Evolutionary conservation across 352 stramenopile genomes (phyloP), one percentile per base, ranked within the genome.

Genomic region (Phytophthora meadii): DNA sequence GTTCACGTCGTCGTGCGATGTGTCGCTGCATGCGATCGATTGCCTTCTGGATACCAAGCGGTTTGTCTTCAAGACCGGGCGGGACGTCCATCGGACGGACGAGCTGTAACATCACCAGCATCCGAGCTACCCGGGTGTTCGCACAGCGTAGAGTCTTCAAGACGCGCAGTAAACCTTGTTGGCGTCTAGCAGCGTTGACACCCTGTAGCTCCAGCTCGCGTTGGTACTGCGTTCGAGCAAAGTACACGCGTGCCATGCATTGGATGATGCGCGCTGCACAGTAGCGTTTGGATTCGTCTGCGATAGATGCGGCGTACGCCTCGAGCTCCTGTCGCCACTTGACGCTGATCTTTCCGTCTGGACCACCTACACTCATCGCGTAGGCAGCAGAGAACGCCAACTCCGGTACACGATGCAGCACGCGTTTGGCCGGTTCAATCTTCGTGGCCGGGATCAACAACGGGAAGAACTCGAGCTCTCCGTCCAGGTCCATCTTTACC

Each of bases 401-500:
- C 25, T 82, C 74, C 3, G 84, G 84, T 2, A 93, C 73, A 25
- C 73, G 67, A 36, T 90, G 79, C 8, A 95, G 62, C 24, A 89
- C 82, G 15, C 54, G 73, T 17, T 88, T 90, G 2, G 71, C 55
- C 17, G 76, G 56, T 12, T 95, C 84, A 2, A 81, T 51, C 28
- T 82, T 87, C 2, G 84, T 89, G 0, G 76, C 76, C 6, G 82
- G 84, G 2, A 91, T 68, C 19, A 76, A 45, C 15, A 93, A 55
- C 14, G 84, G 84, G 44, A 95, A 83, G 61, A 95, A 95, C 60
- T 95, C 87, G n/a, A 93, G 70, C 36, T 78, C 70, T 9, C 81
- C 81, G 34, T 93, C 87, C n/a, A 90, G 53, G 34, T 95, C 87
- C 67, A 95, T 84, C 41, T 95, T 95, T 22, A 93, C 77, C 45